Conservation (phyloP, 106 monocot genomes). For the Dioscorea zingiberensis region DNA sequence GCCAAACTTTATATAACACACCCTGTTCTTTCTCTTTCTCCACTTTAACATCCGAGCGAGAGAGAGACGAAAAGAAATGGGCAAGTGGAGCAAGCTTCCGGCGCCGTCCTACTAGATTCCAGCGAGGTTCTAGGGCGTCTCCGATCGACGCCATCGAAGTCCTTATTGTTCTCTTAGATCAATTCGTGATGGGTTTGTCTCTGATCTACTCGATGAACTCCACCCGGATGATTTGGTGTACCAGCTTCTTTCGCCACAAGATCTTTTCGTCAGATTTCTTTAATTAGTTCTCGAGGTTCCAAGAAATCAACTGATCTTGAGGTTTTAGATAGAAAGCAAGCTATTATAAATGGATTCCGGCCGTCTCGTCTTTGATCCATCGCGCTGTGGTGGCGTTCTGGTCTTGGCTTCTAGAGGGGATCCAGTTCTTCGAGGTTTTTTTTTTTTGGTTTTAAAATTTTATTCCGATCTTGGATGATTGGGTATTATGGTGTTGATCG, state of each 20-base stretch:
- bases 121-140: no score
- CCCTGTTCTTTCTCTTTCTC: no score
- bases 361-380: slow-evolving; percentile 21
- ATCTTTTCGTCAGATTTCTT: neutral
- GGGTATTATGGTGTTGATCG: neutral
- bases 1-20: no score
- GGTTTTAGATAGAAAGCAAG: neutral
- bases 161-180: no score
- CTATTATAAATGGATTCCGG: slow-evolving; percentile 11
- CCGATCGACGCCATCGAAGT: no score
- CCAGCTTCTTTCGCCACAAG: slow-evolving; percentile 39
- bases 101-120: no score
- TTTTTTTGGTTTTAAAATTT: neutral
- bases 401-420: slow-evolving; percentile 7
- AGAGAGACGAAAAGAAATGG: neutral
- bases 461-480: neutral
- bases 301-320: neutral
- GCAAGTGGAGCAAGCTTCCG: neutral
- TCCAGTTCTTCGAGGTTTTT: neutral
- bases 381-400: slow-evolving; percentile 8
- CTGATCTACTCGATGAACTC: slow-evolving; percentile 19
- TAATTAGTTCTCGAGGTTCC: neutral
- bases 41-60: neutral
- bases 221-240: slow-evolving; percentile 17
- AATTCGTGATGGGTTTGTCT: slow-evolving; percentile 17